Evolutionary conservation across 169 alveolate genomes (phyloP).

Genomic region (Plasmodium reichenowi): DNA sequence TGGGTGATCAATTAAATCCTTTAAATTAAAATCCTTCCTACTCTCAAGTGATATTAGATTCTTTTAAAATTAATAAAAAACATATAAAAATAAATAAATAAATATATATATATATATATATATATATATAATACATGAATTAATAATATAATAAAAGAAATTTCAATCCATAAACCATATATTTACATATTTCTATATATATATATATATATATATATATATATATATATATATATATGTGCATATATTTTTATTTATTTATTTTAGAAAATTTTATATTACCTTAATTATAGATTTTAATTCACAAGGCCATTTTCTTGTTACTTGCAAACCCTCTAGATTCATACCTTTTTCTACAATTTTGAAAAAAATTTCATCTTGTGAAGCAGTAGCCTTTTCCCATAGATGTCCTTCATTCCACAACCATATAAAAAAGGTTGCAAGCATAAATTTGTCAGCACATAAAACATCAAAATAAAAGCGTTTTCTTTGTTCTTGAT

Average conservation of each 20-base stretch:
- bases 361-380: conserved; percentile 77
- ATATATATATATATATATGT: neutral
- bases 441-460: conserved; percentile 80
- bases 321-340: conserved; percentile 17
- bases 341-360: conserved; percentile 49
- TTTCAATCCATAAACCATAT: neutral
- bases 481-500: conserved; percentile 72
- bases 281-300: conserved; percentile 48
- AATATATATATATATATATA: neutral
- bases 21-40: conserved; percentile 36
- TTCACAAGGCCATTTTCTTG: conserved; percentile 53
- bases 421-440: conserved; percentile 82
- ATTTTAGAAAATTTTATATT: neutral
- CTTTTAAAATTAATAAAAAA: neutral
- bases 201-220: neutral
- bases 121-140: neutral
- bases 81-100: neutral
- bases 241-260: neutral
- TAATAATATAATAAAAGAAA: neutral
- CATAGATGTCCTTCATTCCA: conserved; percentile 89
- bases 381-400: conserved; percentile 83
- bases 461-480: conserved; percentile 82
- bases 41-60: conserved; percentile 20
- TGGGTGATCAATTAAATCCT: conserved; percentile 38
- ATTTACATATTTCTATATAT: neutral